Conservation (phyloP, 2,329 filamentous ascomycete genomes). For the Fusarium metavorans region DNA sequence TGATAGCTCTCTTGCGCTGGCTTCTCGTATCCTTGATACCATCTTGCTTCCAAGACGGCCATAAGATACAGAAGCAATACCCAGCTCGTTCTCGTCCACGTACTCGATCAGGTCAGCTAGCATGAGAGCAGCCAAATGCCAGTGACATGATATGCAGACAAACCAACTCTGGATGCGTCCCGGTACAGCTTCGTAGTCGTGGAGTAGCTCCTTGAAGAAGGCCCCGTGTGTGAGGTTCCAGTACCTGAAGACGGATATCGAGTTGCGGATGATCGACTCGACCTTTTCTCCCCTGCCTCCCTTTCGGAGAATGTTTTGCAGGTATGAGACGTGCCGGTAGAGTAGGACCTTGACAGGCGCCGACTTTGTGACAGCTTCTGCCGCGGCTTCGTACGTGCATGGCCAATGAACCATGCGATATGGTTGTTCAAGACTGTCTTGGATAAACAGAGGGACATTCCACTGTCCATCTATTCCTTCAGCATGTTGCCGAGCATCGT, state of each 20-base stretch:
- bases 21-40: conserved; percentile 54
- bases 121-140: conserved; percentile 67
- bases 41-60: conserved; percentile 47
- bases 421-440: conserved; percentile 45
- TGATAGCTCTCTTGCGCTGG: conserved; percentile 59
- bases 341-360: conserved; percentile 70
- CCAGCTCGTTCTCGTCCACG: conserved; percentile 56
- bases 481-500: conserved; percentile 35
- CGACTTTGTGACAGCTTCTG: conserved; percentile 61
- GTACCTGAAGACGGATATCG: conserved; percentile 63
- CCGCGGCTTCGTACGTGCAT: conserved; percentile 63
- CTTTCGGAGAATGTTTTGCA: conserved; percentile 63
- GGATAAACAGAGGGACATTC: conserved; percentile 37
- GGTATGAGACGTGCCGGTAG: conserved; percentile 63
- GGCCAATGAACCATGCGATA: conserved; percentile 57
- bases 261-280: conserved; percentile 61
- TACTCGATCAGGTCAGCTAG: conserved; percentile 65
- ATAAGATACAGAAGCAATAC: conserved; percentile 29
- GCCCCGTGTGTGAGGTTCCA: conserved; percentile 65
- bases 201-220: conserved; percentile 64
- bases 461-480: conserved; percentile 28
- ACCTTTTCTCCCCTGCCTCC: conserved; percentile 50
- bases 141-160: conserved; percentile 66
- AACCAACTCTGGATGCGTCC: conserved; percentile 69
- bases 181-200: conserved; percentile 61